Percentiles rank a stretch among this genome's conserved stretches.
phyloP scores from a whole-genome alignment of 495 filamentous ascomycete species.

The Parachaetomium inaequale region DNA sequence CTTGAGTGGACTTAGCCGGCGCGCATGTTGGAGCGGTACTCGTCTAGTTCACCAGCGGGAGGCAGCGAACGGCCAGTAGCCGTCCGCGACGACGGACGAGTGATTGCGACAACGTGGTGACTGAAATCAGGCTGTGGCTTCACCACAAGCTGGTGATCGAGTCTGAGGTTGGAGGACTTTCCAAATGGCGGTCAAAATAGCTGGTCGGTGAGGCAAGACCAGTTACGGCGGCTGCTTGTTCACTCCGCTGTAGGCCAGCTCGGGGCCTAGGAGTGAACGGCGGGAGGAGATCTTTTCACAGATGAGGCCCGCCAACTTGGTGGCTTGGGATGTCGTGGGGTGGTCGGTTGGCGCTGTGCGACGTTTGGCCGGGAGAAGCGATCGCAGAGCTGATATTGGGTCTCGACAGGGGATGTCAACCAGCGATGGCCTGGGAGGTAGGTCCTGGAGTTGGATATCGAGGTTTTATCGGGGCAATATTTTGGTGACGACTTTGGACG shows the following conservation, averaged over 20 bases:
- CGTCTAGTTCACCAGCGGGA: constrained; percentile 35
- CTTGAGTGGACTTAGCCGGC: constrained; percentile 25
- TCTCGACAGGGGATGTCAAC: not conserved
- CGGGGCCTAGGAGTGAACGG: constrained; percentile 90
- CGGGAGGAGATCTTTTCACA: constrained; percentile 72
- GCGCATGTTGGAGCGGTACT: constrained; percentile 32
- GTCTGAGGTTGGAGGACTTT: not conserved
- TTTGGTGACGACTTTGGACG: not conserved
- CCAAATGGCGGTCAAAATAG: constrained; percentile 12
- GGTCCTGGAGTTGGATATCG: not conserved
- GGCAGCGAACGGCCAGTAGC: constrained; percentile 41
- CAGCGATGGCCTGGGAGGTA: not conserved
- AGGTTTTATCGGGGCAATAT: no score
- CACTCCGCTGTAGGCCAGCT: constrained; percentile 88
- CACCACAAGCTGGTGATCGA: constrained; percentile 12
- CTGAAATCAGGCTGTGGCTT: not conserved
- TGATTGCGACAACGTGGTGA: constrained; percentile 8
- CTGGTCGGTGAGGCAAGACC: constrained; percentile 38
- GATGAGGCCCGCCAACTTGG: constrained; percentile 97
- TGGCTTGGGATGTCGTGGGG: constrained; percentile 34
- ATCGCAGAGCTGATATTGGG: not conserved
- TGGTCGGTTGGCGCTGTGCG: constrained; percentile 11
- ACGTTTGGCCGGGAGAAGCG: constrained; percentile 5
- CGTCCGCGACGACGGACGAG: constrained; percentile 32
- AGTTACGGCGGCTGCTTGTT: constrained; percentile 98